Percentiles rank a stretch among this genome's conserved stretches.
These are phyloP conservation scores for Mycothermus thermophilus DNA, from an alignment of 495 filamentous ascomycete genomes.

Conservation along the genomic window DNA sequence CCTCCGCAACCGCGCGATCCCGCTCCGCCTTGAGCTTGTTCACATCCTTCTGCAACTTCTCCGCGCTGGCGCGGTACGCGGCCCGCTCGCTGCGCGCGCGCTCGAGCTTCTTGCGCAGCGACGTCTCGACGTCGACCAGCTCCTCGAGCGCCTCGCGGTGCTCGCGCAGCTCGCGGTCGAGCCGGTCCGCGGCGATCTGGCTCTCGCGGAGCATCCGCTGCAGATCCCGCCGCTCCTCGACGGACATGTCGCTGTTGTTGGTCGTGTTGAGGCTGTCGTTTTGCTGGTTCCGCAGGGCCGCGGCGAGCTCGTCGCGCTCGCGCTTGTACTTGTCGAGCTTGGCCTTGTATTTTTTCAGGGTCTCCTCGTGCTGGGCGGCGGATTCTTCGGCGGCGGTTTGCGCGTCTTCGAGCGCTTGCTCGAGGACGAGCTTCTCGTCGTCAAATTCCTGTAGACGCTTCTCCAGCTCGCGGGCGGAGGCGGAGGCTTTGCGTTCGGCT, in stretches of 20 bases:
- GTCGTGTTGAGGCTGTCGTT: slow-evolving; percentile 17
- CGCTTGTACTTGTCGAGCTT: slow-evolving; percentile 36
- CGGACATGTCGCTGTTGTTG: slow-evolving; percentile 18
- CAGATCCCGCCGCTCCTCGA: slow-evolving; percentile 43
- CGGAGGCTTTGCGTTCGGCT: slow-evolving; percentile 62
- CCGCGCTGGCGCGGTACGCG: slow-evolving; percentile 28
- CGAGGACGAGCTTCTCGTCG: slow-evolving; percentile 76
- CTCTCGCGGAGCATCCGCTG: slow-evolving; percentile 55
- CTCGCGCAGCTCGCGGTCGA: slow-evolving; percentile 29
- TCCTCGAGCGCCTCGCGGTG: slow-evolving; percentile 24
- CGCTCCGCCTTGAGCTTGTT: slow-evolving; percentile 27
- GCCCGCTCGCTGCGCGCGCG: slow-evolving; percentile 31
- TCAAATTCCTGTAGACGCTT: slow-evolving; percentile 77
- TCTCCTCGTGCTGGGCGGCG: slow-evolving; percentile 66
- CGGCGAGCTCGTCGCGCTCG: slow-evolving; percentile 20
- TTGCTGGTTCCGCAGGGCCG: slow-evolving; percentile 18
- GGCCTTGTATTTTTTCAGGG: slow-evolving; percentile 41
- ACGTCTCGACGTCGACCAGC: slow-evolving; percentile 18
- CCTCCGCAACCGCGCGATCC: slow-evolving; percentile 18
- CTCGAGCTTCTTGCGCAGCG: slow-evolving; percentile 32
- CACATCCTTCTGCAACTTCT: slow-evolving; percentile 29
- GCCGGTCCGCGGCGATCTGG: slow-evolving; percentile 39
- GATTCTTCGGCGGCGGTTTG: slow-evolving; percentile 66
- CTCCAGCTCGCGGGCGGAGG: slow-evolving; percentile 67
- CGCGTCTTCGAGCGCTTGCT: slow-evolving; percentile 61